Evolutionary conservation across 306 rosid genomes (phyloP).

Genomic region (Arachis stenosperma): DNA sequence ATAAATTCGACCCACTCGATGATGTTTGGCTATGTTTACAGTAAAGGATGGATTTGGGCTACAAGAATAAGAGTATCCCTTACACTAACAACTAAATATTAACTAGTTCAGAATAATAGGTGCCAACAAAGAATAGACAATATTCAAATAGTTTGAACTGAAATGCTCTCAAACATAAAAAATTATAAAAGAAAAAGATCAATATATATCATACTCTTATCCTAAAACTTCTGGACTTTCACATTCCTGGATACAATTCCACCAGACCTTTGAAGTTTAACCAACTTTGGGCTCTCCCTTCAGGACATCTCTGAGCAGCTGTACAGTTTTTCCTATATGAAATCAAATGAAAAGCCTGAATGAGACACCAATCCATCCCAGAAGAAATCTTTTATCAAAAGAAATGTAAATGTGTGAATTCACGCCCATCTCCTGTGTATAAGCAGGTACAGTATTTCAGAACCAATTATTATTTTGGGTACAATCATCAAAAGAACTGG

Average conservation of each 20-base stretch:
- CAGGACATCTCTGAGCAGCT: conserved; percentile 88
- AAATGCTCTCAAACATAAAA: conserved; percentile 21
- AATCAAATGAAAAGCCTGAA: conserved; percentile 35
- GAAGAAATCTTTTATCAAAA: conserved; percentile 11
- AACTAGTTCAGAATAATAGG: conserved; percentile 5
- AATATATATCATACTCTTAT: conserved; percentile 63
- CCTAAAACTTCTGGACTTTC: conserved; percentile 73
- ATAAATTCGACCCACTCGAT: not conserved
- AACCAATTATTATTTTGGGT: not conserved
- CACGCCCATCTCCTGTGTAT: not conserved
- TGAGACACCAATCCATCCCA: conserved; percentile 18
- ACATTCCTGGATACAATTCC: conserved; percentile 90
- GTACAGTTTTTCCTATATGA: conserved; percentile 80
- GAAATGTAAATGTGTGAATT: conserved; percentile 17
- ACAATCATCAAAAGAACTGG: not conserved
- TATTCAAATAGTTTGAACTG: conserved; percentile 4
- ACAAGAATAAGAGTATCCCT: conserved; percentile 5
- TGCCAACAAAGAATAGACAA: not conserved
- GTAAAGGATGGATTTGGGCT: not conserved
- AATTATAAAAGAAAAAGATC: not conserved
- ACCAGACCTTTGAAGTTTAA: conserved; percentile 95
- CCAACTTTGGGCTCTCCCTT: conserved; percentile 84
- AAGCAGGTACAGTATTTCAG: not conserved
- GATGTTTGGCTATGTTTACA: conserved; percentile 2
- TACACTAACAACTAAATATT: conserved; percentile 9